Percentiles rank a stretch among this genome's conserved stretches.
phyloP scores from a whole-genome alignment of 2,329 filamentous ascomycete genomes.

The Neopestalotiopsis sp. region DNA sequence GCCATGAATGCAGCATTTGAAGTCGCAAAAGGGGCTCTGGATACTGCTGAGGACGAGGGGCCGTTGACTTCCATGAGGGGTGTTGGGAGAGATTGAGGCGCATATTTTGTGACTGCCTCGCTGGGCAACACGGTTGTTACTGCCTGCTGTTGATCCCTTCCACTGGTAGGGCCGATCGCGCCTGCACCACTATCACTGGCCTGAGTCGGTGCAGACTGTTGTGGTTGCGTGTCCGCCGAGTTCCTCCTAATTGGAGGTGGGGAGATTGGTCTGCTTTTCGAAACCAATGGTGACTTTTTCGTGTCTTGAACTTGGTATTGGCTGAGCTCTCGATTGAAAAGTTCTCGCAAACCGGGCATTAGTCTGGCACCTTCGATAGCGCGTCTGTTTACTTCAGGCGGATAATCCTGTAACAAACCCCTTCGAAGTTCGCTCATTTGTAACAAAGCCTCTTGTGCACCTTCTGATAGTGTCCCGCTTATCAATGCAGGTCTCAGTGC shows the following conservation, averaged over 20 bases:
- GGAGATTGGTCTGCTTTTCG: background rate
- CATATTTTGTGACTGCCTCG: background rate
- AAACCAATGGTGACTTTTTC: background rate
- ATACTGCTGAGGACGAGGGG: background rate
- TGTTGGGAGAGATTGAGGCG: background rate
- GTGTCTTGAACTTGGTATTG: no score
- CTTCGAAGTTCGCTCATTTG: constrained; percentile 7
- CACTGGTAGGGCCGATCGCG: background rate
- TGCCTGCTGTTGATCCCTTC: background rate
- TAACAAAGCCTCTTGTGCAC: constrained; percentile 12
- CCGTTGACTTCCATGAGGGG: background rate
- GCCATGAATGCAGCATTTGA: background rate
- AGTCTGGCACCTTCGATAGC: constrained; percentile 8
- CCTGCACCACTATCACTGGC: background rate
- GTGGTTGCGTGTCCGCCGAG: background rate
- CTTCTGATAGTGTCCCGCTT: constrained; percentile 2
- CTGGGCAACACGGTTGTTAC: background rate
- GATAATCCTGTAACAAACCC: constrained; percentile 8
- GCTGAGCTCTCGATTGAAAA: background rate
- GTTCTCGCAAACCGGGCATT: constrained; percentile 2
- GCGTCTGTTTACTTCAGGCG: background rate
- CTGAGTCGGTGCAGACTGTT: background rate
- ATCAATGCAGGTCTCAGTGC: background rate
- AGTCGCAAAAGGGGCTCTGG: background rate
- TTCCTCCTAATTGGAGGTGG: background rate